Base-by-base conservation (phyloP, 179 eudicot genomes). In the Drosera spatulata region DNA sequence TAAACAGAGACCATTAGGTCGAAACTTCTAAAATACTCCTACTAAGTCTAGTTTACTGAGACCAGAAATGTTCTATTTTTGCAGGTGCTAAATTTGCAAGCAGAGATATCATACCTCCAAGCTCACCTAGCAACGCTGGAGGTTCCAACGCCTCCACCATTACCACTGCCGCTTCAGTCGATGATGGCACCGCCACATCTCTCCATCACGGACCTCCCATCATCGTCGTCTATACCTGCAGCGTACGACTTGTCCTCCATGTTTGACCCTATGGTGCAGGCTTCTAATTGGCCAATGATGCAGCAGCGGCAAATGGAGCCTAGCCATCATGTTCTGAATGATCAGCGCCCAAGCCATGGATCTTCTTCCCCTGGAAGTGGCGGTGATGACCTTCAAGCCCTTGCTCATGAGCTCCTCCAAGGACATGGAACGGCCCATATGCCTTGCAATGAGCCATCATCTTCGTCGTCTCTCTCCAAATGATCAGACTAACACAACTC, bases 81-180 rank as follows among this genome's bases (percentile, higher is more conserved):
- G 5, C 72, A 91, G 97, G 96, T 91, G 55, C 88, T 84, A 60
- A 83, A 81, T 70, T 69, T 91, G 59, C 96, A 91, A 74, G 77
- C 96, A 7, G 97, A 91, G 62, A 85, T 91, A 38, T 45, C 96
- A 10, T 91, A 83, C 81, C 58, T 91, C 14, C 97, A 88, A 82
- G 94, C 96, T 64, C 96, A 91, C 72, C 75, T 88, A 0, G 73
- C 95, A 41, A 56, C 81, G 43, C 71, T 91, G 55, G 94, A 91
- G 72, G 75, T 85, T 51, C 85, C 97, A 50, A 71, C 95, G n/a
- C 95, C 93, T 4, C 80, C 81, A 11, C 80, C 85, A 0, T 82
- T 77, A 4, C 79, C 80, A 0, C 86, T 70, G 0, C 87, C 77
- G 7, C 74, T 45, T 7, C 78, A 50, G 13, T 80, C 83, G 9